phyloP scores from a whole-genome alignment of 495 filamentous ascomycete genomes.

The Penicillium antarcticum region DNA sequence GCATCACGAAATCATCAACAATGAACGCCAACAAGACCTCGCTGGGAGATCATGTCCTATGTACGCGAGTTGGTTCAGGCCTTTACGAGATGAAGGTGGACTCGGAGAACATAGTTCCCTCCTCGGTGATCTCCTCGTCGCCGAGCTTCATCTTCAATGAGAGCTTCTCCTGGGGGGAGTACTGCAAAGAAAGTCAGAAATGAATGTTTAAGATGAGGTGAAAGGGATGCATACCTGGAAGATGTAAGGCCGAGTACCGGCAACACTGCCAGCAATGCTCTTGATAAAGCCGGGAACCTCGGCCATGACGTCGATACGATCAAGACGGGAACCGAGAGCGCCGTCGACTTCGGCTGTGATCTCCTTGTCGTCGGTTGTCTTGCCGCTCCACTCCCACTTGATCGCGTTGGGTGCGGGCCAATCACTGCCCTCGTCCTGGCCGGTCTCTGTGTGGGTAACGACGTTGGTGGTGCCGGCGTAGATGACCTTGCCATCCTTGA shows the following conservation, averaged over 20 bases:
- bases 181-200: conserved; percentile 42
- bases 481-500: conserved; percentile 76
- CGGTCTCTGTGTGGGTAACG: conserved; percentile 63
- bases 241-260: conserved; percentile 92
- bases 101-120: conserved; percentile 77
- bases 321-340: conserved; percentile 63
- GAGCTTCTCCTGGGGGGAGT: conserved; percentile 57
- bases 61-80: conserved; percentile 21
- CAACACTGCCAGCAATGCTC: conserved; percentile 79
- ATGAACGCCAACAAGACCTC: conserved; percentile 17
- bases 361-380: conserved; percentile 69
- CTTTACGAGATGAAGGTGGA: conserved; percentile 83
- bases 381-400: conserved; percentile 76
- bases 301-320: conserved; percentile 93
- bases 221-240: conserved; percentile 66
- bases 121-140: conserved; percentile 68
- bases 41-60: conserved; percentile 28
- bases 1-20: conserved; percentile 19
- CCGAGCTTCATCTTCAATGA: conserved; percentile 80
- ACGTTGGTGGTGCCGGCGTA: conserved; percentile 61
- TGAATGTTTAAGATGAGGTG: background rate
- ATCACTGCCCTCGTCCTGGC: conserved; percentile 70
- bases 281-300: conserved; percentile 96
- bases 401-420: conserved; percentile 83
- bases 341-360: conserved; percentile 68